phyloP scores from a whole-genome alignment of 148 eudicot species.

The Tetragonia tetragonoides region DNA sequence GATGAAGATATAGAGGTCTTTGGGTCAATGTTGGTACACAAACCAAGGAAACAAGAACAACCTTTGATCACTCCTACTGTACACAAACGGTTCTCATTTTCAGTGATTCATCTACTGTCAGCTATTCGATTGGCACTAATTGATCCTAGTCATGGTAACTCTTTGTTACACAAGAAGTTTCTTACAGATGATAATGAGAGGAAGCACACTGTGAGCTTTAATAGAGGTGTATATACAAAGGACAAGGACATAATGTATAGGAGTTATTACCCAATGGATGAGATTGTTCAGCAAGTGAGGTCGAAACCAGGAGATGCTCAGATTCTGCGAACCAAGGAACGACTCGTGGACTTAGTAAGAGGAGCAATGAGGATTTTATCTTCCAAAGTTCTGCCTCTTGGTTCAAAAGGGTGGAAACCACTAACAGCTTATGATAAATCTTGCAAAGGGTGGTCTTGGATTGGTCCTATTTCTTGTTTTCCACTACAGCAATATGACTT shows the following conservation, averaged over 20 bases:
- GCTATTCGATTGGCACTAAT: conserved; percentile 59
- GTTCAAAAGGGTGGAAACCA: conserved; percentile 59
- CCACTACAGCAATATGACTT: conserved; percentile 19
- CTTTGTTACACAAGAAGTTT: too few species aligned
- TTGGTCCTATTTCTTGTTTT: conserved; percentile 40
- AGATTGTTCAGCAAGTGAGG: conserved; percentile 53
- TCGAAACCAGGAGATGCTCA: conserved; percentile 67
- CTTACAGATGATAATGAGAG: conserved; percentile 7
- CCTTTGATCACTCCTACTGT: conserved; percentile 48
- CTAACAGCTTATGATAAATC: conserved; percentile 45
- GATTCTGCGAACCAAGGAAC: conserved; percentile 58
- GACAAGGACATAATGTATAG: too few species aligned
- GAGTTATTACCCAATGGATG: conserved; percentile 28
- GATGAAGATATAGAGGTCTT: too few species aligned
- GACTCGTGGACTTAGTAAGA: conserved; percentile 58
- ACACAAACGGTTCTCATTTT: conserved; percentile 37
- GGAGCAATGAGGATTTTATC: conserved; percentile 57
- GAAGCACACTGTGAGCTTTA: too few species aligned
- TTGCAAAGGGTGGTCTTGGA: conserved; percentile 57
- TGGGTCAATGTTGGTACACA: too few species aligned
- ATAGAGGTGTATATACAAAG: too few species aligned
- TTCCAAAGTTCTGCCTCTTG: conserved; percentile 48
- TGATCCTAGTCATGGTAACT: conserved; percentile 19
- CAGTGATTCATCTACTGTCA: conserved; percentile 59
- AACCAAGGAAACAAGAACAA: not conserved